phyloP scores from a whole-genome alignment of 129 eudicot species.

The Centella asiatica region DNA sequence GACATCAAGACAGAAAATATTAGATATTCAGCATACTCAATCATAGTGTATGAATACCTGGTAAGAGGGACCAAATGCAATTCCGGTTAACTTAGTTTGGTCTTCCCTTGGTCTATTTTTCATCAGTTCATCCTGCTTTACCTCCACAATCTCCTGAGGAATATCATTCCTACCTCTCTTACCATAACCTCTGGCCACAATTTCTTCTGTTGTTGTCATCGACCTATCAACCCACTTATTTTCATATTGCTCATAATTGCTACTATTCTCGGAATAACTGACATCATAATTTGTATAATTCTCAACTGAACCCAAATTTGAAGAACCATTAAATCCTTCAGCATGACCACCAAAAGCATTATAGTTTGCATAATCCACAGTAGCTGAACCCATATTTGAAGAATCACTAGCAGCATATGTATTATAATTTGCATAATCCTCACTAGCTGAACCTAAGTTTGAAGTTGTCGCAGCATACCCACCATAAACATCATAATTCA shows the following conservation, averaged over 20 bases:
- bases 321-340: conserved; percentile 23
- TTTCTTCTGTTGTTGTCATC: conserved; percentile 22
- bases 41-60: conserved; percentile 34
- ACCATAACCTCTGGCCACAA: conserved; percentile 32
- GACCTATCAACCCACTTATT: conserved; percentile 56
- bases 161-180: conserved; percentile 74
- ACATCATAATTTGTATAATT: conserved; percentile 20
- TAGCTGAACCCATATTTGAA: conserved; percentile 8
- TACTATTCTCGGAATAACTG: conserved; percentile 32
- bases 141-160: conserved; percentile 63
- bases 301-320: conserved; percentile 28
- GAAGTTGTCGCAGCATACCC: no score
- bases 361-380: conserved; percentile 26
- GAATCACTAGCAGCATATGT: conserved; percentile 10
- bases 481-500: background rate
- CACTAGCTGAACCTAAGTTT: no score
- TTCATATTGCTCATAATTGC: conserved; percentile 39
- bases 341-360: conserved; percentile 30
- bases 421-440: conserved; percentile 16
- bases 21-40: background rate
- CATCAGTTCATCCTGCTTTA: conserved; percentile 89
- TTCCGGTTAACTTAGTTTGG: conserved; percentile 65
- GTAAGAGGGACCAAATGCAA: conserved; percentile 86
- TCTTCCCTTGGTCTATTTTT: conserved; percentile 87
- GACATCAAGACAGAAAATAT: background rate